phyloP scores from a whole-genome alignment of 2,329 filamentous ascomycete species.

The Fusarium newnesense region DNA sequence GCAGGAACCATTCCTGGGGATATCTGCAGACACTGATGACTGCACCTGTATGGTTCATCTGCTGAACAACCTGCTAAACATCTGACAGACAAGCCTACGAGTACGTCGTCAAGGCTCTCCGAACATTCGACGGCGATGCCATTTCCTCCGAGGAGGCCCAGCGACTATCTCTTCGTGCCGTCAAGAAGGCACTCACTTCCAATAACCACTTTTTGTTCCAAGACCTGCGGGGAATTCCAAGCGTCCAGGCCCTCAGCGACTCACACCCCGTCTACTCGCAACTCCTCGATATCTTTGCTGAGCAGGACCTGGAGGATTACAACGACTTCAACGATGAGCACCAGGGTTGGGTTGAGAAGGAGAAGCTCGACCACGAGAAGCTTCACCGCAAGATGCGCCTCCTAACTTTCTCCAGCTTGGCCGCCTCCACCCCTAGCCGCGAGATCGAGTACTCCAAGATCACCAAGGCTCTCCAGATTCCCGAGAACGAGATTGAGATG shows the following conservation, averaged over 20 bases:
- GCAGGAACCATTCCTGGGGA: not conserved
- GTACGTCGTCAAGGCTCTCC: constrained; percentile 71
- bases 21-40: not conserved
- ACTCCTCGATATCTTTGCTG: constrained; percentile 93
- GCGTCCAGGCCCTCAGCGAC: constrained; percentile 86
- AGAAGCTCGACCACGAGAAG: constrained; percentile 75
- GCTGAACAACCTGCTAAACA: constrained; percentile 28
- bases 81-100: constrained; percentile 69
- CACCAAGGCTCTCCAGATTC: constrained; percentile 84
- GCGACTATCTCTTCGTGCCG: constrained; percentile 66
- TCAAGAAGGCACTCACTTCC: constrained; percentile 64
- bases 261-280: constrained; percentile 88
- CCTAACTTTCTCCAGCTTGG: constrained; percentile 89
- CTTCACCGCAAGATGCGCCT: constrained; percentile 97
- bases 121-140: constrained; percentile 68
- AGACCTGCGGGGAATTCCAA: constrained; percentile 83
- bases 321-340: constrained; percentile 95
- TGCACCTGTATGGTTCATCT: not conserved
- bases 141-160: constrained; percentile 69
- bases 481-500: constrained; percentile 87
- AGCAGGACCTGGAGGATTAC: constrained; percentile 94
- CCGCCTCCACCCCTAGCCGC: constrained; percentile 83
- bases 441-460: constrained; percentile 91
- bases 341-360: constrained; percentile 82
- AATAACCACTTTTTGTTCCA: constrained; percentile 75